Evolutionary conservation across 306 rosid genomes (phyloP).

Genomic region (Astragalus membranaceus): DNA sequence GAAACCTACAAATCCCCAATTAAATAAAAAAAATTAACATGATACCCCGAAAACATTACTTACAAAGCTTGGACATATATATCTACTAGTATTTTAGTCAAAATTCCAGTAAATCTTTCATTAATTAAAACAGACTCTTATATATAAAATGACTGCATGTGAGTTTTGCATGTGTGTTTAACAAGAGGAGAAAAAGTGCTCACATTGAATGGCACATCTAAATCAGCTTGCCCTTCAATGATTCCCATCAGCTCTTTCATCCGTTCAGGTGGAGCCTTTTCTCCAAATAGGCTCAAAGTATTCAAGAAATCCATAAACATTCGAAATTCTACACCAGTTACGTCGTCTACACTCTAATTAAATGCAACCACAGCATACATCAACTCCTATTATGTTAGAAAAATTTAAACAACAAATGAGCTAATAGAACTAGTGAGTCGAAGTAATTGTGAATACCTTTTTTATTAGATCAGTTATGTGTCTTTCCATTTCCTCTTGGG

Average conservation of each 20-base stretch:
- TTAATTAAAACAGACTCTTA: neutral
- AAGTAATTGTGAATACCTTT: constrained; percentile 43
- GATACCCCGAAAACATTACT: neutral
- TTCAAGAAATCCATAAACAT: constrained; percentile 90
- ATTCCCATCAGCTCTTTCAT: constrained; percentile 88
- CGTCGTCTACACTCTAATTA: constrained; percentile 74
- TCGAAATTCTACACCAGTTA: constrained; percentile 80
- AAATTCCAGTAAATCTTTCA: neutral
- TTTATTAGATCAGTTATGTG: constrained; percentile 92
- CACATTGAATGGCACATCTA: constrained; percentile 78
- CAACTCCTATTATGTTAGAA: constrained; percentile 5
- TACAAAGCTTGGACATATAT: neutral
- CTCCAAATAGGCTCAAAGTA: constrained; percentile 81
- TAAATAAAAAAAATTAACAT: neutral
- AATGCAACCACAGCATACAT: constrained; percentile 29
- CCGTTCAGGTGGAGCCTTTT: constrained; percentile 74
- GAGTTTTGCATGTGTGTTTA: too few species aligned
- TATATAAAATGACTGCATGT: neutral
- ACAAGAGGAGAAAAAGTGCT: constrained; percentile 6
- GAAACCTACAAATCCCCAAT: constrained; percentile 54
- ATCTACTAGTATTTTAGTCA: neutral
- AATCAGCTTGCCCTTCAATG: constrained; percentile 95
- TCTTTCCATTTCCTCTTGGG: constrained; percentile 94
- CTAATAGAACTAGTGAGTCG: constrained; percentile 7
- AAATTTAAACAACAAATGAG: neutral